Evolutionary conservation across 352 stramenopile genomes (phyloP), one percentile per base, ranked within the genome.

Genomic region (Globisporangium parvum): DNA sequence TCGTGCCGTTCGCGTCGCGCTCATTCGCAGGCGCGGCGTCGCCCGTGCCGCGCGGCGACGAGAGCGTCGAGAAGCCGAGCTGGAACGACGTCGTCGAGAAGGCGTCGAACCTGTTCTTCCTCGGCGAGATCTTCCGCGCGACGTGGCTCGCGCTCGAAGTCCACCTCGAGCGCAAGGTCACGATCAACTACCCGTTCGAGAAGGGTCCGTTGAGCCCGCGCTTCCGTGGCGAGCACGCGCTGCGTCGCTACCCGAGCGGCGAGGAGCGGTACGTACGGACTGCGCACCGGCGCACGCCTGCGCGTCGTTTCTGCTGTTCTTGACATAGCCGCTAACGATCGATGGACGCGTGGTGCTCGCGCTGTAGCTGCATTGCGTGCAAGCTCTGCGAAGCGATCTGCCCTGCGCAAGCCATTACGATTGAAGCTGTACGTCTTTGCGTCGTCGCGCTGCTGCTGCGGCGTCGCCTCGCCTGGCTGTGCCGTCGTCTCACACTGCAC

Each of bases 361-460:
- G 9, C 53, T 62, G 39, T 60, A 94, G 85, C 53, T 99, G 97
- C 88, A 99, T 99, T 77, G 96, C 97, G 1, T 99, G 97, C 77
- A 99, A 99, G 85, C 81, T 99, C 11, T 99, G 97, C 65, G 97
- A 99, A 79, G 97, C 97, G 17, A 98, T 99, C 57, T 99, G 97
- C 77, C 97, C 97, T 10, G 97, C 97, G 8, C 96, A 99, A 80
- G 93, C 97, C 60, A 99, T 99, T 78, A 99, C 96, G 39, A 99
- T 99, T 77, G 97, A 99, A 70, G 87, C 97, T 35, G 75, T 91
- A 66, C 55, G 75, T 70, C 26, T 14, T 26, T 18, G 18, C 41
- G 17, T 42, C 17, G 37, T 20, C 14, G 20, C 37, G 14, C 12
- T 20, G 17, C 11, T n/a, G 37, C 12, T n/a, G n/a, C n/a, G n/a